Evolutionary conservation across 1,284 basidiomycete genomes (phyloP).

Genomic region (Leucoagaricus sp.): DNA sequence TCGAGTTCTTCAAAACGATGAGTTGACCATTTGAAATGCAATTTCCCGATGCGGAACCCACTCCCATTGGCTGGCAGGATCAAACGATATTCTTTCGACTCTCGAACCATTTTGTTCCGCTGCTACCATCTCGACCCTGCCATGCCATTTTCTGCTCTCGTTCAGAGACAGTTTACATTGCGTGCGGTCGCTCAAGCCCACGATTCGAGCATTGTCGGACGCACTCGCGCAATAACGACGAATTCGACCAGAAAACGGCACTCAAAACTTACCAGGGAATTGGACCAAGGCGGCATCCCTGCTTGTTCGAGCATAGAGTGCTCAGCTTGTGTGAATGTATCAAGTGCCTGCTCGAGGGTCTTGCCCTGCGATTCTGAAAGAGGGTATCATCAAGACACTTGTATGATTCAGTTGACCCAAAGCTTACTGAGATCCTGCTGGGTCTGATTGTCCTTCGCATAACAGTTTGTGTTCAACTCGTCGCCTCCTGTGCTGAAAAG

Average conservation of each 20-base stretch:
- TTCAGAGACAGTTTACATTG: conserved; percentile 6
- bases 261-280: not conserved
- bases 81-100: not conserved
- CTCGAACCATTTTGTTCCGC: not conserved
- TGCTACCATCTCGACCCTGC: not conserved
- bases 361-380: no score
- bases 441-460: conserved; percentile 61
- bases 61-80: conserved; percentile 10
- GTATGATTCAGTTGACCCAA: no score
- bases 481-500: conserved; percentile 84
- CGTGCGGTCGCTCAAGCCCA: not conserved
- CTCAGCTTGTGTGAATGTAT: no score
- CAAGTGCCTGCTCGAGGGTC: no score
- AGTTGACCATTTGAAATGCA: not conserved
- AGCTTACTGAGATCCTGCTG: conserved; percentile 47
- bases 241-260: not conserved
- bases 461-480: conserved; percentile 77
- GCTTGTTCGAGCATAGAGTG: no score
- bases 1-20: not conserved
- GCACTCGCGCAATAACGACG: not conserved
- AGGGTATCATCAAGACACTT: no score
- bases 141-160: conserved; percentile 11
- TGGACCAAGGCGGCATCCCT: no score
- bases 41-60: not conserved
- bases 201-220: not conserved